phyloP scores from a whole-genome alignment of 2,329 filamentous ascomycete genomes.

The Chrysoporthe deuterocubensis region DNA sequence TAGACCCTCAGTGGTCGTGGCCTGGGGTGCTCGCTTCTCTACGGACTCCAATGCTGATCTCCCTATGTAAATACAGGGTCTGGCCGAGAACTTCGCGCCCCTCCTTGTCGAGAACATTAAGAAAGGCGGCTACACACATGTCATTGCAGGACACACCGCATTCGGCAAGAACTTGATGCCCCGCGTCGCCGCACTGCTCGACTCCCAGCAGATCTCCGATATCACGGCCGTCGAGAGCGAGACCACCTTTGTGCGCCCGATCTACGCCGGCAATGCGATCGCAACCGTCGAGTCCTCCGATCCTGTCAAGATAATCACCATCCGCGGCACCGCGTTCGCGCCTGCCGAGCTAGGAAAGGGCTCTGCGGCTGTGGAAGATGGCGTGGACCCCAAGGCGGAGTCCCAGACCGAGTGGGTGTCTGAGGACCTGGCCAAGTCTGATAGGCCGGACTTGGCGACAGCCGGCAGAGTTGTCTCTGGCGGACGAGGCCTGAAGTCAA shows the following conservation, averaged over 20 bases:
- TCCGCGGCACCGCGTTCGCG: slow-evolving; percentile 90
- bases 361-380: slow-evolving; percentile 77
- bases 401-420: slow-evolving; percentile 85
- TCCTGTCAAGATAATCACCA: slow-evolving; percentile 83
- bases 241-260: slow-evolving; percentile 93
- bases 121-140: slow-evolving; percentile 90
- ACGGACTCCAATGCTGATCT: slow-evolving; percentile 10
- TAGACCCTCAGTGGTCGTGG: neutral
- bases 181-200: slow-evolving; percentile 86
- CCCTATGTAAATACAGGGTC: slow-evolving; percentile 58
- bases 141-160: slow-evolving; percentile 87
- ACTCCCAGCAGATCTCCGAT: slow-evolving; percentile 92
- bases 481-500: slow-evolving; percentile 93
- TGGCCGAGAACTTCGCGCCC: slow-evolving; percentile 93
- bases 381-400: slow-evolving; percentile 79
- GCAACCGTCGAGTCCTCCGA: slow-evolving; percentile 93
- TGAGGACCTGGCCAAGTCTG: slow-evolving; percentile 89
- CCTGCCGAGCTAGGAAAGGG: slow-evolving; percentile 72
- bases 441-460: slow-evolving; percentile 91
- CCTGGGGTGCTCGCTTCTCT: no score
- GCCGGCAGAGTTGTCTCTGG: slow-evolving; percentile 89
- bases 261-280: slow-evolving; percentile 97
- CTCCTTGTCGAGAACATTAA: slow-evolving; percentile 95
- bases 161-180: slow-evolving; percentile 97
- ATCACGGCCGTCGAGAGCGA: slow-evolving; percentile 85